Base-by-base conservation (phyloP, 106 monocot species). In the Allium sativum region DNA sequence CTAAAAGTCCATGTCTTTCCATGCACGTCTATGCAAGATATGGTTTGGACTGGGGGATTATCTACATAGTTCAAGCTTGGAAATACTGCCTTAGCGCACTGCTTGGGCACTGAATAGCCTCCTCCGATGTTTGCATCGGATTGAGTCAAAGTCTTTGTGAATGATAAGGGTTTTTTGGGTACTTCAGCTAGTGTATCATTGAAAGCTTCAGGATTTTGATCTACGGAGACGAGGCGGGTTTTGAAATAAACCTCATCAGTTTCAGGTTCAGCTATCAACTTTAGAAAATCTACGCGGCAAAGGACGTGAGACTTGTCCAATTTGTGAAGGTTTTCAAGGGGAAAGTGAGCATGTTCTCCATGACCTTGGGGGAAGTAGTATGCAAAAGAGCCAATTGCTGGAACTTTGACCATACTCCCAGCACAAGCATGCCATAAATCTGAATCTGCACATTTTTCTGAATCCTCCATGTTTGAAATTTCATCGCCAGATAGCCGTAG, bases 351-450 rank as follows among this genome's bases (percentile, higher is more conserved):
- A 20, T 84, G 79, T 69, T 84, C 83, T 21, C 70, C 67, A 51
- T 84, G 83, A 48, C 83, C 83, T 55, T 83, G 83, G 15, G 79
- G 75, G 31, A 75, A 83, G 69, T 83, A 83, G 65, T 76, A 83
- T 1, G 79, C 83, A 52, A 20, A 56, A 21, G 83, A 78, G 52
- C 76, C 69, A 19, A 72, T 56, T 1, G 56, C 14, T 6, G 83
- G 83, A 74, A 79, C 72, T 52, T 76, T 75, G n/a, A 79, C 79
- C 78, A 82, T 82, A 3, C 82, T 74, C 21, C 82, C 82, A 18
- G 82, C 82, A 44, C 82, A 82, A 0, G 82, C 82, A 58, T 83
- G 82, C 82, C 82, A 83, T 19, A 83, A 74, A 63, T 78, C 72
- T 42, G 82, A 60, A 67, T 84, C 83, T 55, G 76, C 18, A 54